phyloP scores from a whole-genome alignment of 1,139 yeast genomes.

The Yamadazyma epiphylla region DNA sequence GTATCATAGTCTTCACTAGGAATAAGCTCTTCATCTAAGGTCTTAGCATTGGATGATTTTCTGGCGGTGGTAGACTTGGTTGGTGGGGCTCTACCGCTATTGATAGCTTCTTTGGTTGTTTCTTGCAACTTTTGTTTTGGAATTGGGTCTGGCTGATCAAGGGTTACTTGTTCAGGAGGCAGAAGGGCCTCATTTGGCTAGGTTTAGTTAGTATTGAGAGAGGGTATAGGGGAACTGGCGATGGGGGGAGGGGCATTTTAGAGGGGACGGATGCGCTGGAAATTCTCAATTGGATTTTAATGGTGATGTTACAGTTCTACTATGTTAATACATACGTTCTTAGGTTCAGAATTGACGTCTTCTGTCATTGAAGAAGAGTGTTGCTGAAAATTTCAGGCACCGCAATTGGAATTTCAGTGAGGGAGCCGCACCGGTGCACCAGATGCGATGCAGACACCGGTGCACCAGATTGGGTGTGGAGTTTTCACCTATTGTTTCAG shows the following conservation, averaged over 20 bases:
- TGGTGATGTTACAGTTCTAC: too few species aligned
- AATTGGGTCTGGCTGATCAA: constrained; percentile 13
- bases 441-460: too few species aligned
- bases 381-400: constrained; percentile 7
- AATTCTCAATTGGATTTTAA: background rate
- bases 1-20: constrained; percentile 36
- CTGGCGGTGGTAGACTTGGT: constrained; percentile 2
- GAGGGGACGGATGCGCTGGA: background rate
- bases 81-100: too few species aligned
- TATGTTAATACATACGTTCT: too few species aligned
- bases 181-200: constrained; percentile 23
- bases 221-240: background rate
- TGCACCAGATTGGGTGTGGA: too few species aligned
- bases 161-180: constrained; percentile 21
- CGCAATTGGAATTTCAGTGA: constrained; percentile 4
- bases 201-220: too few species aligned
- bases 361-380: too few species aligned
- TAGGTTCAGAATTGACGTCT: too few species aligned
- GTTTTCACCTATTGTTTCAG: too few species aligned
- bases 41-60: constrained; percentile 3
- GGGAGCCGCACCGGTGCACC: too few species aligned
- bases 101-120: constrained; percentile 2
- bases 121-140: constrained; percentile 7
- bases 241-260: background rate
- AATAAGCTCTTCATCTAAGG: constrained; percentile 5